Base-by-base conservation (phyloP, 2,329 filamentous ascomycete species). In the Aphanocladium album region DNA sequence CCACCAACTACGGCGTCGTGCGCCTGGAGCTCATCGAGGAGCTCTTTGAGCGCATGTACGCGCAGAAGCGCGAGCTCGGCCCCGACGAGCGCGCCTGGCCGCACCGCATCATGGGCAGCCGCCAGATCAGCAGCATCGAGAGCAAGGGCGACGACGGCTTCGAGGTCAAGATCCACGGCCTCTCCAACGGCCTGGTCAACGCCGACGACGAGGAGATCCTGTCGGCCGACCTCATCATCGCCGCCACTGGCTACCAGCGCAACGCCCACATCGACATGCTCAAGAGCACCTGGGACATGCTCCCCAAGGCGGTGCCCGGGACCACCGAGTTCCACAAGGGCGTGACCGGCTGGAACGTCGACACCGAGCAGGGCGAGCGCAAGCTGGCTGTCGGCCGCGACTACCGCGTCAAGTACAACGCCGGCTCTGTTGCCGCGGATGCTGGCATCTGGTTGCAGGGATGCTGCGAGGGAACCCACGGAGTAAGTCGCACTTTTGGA, bases 1-100 rank as follows among this genome's bases (percentile, higher is more conserved):
- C 86, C 33, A 98, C 93, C 63, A 98, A 98, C 79, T 98, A 98
- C 73, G 90, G 91, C 57, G 93, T 98, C 5, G 93, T 99, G 3
- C 87, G 93, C 8, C 83, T 96, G n/a, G 85, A 91, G 66, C 83
- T 98, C 55, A 90, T 98, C 61, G 93, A 98, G 74, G 84, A 88
- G 61, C 84, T 98, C 33, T 98, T 96, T 74, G 87, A 93, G 74
- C 85, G 84, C 60, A 87, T 96, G 77, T 98, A 98, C 76, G 83
- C 91, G 60, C 93, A 98, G 75, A 85, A 87, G 54, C 83, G 96
- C 57, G 80, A 83, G 51, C 80, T 91, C 35, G 83, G 84, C 60
- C 76, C 81, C 19, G 86, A 93, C 62, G 87, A 92, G 73, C 79
- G 77, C 30, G 78, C 83, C 62, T 97, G 93, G 92, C 89, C 90